Evolutionary conservation across 148 eudicot species (phyloP).

Genomic region (Rhododendron molle): DNA sequence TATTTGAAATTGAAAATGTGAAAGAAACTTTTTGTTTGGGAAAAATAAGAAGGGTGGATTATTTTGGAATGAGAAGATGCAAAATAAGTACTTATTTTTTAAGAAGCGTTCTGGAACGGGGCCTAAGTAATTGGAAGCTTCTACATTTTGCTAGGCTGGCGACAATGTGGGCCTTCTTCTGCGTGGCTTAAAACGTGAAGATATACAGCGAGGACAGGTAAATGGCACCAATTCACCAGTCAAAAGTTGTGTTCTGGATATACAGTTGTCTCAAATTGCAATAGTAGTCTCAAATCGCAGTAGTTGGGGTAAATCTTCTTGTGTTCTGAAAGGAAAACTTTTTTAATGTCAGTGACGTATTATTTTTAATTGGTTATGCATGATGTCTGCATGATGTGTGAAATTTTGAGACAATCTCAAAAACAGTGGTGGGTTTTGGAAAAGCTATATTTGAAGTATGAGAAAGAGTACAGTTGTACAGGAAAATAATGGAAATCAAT

Average conservation of each 20-base stretch:
- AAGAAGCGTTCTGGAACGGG: no score
- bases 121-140: conserved; percentile 8
- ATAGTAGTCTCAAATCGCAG: not conserved
- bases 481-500: not conserved
- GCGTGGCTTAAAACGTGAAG: conserved; percentile 88
- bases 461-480: not conserved
- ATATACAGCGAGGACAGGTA: conserved; percentile 85
- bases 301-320: not conserved
- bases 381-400: not conserved
- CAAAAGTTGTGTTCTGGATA: not conserved
- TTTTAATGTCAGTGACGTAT: not conserved
- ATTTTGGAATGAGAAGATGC: no score
- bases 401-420: not conserved
- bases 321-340: not conserved
- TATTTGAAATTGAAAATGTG: no score
- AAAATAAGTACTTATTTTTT: no score
- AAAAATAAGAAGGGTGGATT: no score
- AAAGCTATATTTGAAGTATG: not conserved
- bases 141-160: conserved; percentile 62
- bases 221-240: conserved; percentile 6
- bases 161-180: conserved; percentile 97
- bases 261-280: not conserved
- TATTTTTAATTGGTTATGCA: not conserved
- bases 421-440: not conserved
- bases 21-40: no score